A percentile compares a stretch with the other conserved stretches of the same genome.
Conservation (phyloP, 352 stramenopile species). For the Blastocystis sp. region DNA sequence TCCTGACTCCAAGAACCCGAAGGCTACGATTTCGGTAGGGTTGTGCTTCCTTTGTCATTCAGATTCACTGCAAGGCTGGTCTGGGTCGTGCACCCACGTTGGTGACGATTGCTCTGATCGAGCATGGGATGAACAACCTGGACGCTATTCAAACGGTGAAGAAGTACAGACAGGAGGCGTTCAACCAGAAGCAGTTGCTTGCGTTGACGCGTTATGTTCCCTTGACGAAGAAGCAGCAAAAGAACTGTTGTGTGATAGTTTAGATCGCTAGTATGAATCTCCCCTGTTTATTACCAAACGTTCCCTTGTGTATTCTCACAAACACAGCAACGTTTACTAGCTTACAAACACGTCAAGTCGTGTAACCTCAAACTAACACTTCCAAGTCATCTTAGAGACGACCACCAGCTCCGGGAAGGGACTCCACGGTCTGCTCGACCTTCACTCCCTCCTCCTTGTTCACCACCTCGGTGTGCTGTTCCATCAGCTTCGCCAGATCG, state of each 20-base stretch:
- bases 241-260: background rate
- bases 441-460: constrained; percentile 63
- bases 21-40: constrained; percentile 40
- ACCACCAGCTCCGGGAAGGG: background rate
- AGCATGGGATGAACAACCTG: constrained; percentile 47
- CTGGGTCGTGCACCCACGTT: constrained; percentile 41
- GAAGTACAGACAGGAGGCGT: constrained; percentile 52
- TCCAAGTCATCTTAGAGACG: background rate
- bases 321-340: background rate
- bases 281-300: background rate
- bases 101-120: constrained; percentile 55
- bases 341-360: no score
- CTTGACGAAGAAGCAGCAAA: background rate
- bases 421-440: background rate
- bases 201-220: constrained; percentile 30
- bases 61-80: constrained; percentile 58
- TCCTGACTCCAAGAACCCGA: constrained; percentile 21
- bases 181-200: constrained; percentile 50
- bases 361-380: no score
- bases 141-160: constrained; percentile 55
- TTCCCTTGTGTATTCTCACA: background rate
- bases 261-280: background rate
- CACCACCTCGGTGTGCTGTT: constrained; percentile 87
- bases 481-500: constrained; percentile 97
- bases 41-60: background rate